Conservation (phyloP, 257 asterid genomes). For the Nemophila menziesii region DNA sequence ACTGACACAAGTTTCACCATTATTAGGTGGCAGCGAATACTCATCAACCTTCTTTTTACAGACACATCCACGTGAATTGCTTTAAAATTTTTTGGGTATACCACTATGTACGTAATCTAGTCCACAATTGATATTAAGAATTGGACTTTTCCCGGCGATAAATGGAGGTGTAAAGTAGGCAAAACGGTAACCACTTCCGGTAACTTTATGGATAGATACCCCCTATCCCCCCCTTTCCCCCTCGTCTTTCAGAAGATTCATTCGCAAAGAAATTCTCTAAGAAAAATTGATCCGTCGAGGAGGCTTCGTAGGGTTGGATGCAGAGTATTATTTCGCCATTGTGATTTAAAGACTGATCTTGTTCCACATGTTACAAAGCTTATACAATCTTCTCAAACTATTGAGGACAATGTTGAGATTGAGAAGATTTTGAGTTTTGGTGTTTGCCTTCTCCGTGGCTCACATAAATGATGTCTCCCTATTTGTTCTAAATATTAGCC, state of each 20-base stretch:
- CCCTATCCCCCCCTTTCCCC: constrained; percentile 55
- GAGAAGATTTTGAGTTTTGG: constrained; percentile 46
- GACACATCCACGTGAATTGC: no score
- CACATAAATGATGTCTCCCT: no score
- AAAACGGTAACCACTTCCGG: constrained; percentile 45
- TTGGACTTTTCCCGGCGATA: constrained; percentile 90
- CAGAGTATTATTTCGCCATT: constrained; percentile 71
- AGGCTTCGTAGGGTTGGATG: constrained; percentile 72
- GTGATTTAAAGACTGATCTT: constrained; percentile 72
- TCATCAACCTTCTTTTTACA: no score
- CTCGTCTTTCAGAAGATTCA: constrained; percentile 22
- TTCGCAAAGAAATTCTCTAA: constrained; percentile 26
- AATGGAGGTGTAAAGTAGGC: constrained; percentile 82
- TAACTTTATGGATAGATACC: constrained; percentile 50
- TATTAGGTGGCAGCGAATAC: no score
- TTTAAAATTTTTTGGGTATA: no score
- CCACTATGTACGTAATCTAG: no score
- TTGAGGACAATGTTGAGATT: constrained; percentile 31
- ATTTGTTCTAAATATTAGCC: no score
- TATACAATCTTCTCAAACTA: constrained; percentile 33
- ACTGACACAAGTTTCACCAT: no score
- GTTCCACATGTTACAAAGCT: constrained; percentile 45
- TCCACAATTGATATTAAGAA: no score
- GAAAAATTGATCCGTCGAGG: constrained; percentile 56
- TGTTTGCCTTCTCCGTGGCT: constrained; percentile 38